These are phyloP conservation scores for Aureobasidium mangrovei DNA, from an alignment of 2,329 filamentous ascomycete genomes.

Conservation along the genomic window DNA sequence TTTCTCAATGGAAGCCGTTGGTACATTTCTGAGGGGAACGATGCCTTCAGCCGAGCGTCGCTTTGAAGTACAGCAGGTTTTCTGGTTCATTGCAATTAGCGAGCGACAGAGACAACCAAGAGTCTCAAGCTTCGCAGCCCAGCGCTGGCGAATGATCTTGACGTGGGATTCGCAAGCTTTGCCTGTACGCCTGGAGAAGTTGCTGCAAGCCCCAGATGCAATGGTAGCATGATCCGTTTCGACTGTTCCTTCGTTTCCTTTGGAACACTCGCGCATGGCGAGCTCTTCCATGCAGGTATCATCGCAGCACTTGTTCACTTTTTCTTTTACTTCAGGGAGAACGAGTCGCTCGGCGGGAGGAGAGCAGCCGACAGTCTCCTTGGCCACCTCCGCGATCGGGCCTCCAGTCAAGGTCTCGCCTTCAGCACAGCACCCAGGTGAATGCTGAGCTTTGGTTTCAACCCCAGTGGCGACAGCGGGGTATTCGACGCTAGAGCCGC, in stretches of 20 bases:
- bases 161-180: not conserved
- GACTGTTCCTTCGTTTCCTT: not conserved
- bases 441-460: no score
- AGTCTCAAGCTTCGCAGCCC: not conserved
- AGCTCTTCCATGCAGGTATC: not conserved
- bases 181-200: not conserved
- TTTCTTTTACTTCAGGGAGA: not conserved
- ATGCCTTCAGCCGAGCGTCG: not conserved
- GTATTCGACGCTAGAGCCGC: no score
- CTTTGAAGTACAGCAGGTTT: not conserved
- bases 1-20: not conserved
- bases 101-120: not conserved
- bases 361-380: no score
- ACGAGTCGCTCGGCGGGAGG: not conserved
- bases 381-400: no score
- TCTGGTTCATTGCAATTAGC: not conserved
- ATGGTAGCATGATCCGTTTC: no score
- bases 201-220: not conserved
- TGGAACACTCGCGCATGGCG: not conserved
- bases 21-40: not conserved
- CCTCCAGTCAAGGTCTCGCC: no score
- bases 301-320: not conserved
- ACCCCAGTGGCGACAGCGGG: no score
- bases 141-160: not conserved
- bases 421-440: no score